A percentile compares a stretch with the other conserved stretches of the same genome.
phyloP scores from a whole-genome alignment of 192 early-diverging fungal genomes.

The Coemansia guatemalensis region DNA sequence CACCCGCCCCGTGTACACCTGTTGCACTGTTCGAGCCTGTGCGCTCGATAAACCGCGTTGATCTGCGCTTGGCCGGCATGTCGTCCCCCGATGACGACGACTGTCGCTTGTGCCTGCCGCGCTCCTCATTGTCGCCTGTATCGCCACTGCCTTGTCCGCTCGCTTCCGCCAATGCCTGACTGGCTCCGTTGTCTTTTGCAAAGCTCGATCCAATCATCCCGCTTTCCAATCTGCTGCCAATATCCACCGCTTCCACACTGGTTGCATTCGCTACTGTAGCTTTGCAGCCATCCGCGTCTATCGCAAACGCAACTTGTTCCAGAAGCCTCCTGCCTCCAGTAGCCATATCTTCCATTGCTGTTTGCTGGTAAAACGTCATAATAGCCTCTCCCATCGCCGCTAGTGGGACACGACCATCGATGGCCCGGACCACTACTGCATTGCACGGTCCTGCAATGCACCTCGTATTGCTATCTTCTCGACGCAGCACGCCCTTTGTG shows the following conservation, averaged over 20 bases:
- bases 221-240: background rate
- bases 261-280: background rate
- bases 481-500: background rate
- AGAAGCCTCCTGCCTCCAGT: background rate
- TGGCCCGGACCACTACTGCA: background rate
- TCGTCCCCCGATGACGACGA: constrained; percentile 47
- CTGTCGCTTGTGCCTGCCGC: constrained; percentile 13
- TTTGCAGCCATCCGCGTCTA: background rate
- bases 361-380: background rate
- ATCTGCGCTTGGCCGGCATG: constrained; percentile 45
- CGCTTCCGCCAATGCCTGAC: background rate
- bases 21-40: constrained; percentile 1
- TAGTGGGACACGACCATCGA: background rate
- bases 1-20: background rate
- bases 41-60: constrained; percentile 46
- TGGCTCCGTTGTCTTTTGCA: background rate
- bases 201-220: background rate
- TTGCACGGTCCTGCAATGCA: background rate
- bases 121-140: background rate
- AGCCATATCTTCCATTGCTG: background rate
- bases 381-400: background rate
- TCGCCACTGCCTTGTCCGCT: background rate
- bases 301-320: background rate
- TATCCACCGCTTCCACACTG: background rate
- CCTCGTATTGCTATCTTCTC: background rate